A percentile compares a stretch with the other conserved stretches of the same genome.
Evolutionary conservation across 495 filamentous ascomycete species (phyloP).

Genomic region (Tuber aestivum): DNA sequence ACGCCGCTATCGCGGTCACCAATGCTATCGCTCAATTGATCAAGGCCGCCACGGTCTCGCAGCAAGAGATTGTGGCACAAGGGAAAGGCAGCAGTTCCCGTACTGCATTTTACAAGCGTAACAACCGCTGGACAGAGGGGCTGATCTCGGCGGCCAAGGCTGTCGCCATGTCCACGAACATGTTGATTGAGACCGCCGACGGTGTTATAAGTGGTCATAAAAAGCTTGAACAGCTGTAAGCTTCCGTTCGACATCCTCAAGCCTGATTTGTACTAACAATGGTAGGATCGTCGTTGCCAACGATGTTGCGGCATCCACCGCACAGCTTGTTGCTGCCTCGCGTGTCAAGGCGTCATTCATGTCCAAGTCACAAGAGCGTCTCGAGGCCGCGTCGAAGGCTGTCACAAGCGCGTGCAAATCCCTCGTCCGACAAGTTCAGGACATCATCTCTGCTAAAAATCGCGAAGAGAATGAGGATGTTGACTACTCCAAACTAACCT

Average conservation of each 20-base stretch:
- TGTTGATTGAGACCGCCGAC: constrained; percentile 92
- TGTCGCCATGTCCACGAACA: constrained; percentile 85
- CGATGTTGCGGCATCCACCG: constrained; percentile 90
- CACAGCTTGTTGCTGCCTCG: constrained; percentile 90
- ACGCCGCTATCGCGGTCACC: constrained; percentile 92
- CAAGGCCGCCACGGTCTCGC: constrained; percentile 87
- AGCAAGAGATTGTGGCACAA: constrained; percentile 96
- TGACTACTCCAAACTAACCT: constrained; percentile 78
- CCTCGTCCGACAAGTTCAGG: constrained; percentile 87
- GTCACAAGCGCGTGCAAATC: constrained; percentile 81
- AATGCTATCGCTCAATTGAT: constrained; percentile 92
- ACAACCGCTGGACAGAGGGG: constrained; percentile 90
- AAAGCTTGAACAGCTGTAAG: constrained; percentile 77
- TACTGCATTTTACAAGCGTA: constrained; percentile 91
- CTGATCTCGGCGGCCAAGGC: constrained; percentile 95
- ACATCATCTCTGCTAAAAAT: constrained; percentile 80
- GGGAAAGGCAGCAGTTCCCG: constrained; percentile 79
- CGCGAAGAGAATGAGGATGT: constrained; percentile 71
- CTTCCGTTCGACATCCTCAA: not conserved
- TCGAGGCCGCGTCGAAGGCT: constrained; percentile 87
- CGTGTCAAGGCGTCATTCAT: constrained; percentile 97
- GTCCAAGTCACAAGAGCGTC: constrained; percentile 85
- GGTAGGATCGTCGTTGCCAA: constrained; percentile 81
- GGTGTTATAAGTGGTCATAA: constrained; percentile 88
- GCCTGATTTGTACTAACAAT: constrained; percentile 12